Percentiles rank a stretch among this genome's conserved stretches.
Conservation (phyloP, 495 filamentous ascomycete species). For the Penicillium riverlandense region DNA sequence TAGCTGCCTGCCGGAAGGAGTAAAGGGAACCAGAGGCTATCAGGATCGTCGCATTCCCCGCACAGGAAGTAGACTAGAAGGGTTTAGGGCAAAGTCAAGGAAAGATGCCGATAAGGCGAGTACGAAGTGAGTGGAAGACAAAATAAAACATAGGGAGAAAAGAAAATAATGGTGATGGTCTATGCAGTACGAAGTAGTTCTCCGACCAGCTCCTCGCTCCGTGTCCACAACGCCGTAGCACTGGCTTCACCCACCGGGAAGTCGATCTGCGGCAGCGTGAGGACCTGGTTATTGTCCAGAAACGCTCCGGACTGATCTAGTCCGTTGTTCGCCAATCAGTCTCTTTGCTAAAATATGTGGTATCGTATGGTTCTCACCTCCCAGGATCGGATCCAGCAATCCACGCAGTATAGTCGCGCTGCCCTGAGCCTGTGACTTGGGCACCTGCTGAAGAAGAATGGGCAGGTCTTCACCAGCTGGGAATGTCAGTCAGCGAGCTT, state of each 20-base stretch:
- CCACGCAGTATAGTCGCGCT: conserved; percentile 14
- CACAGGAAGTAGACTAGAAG: background rate
- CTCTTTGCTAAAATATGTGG: background rate
- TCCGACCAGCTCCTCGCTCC: conserved; percentile 43
- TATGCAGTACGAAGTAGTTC: conserved; percentile 1
- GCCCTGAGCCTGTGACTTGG: conserved; percentile 13
- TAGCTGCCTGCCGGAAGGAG: too few relatives aligned
- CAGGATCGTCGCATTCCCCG: conserved; percentile 2
- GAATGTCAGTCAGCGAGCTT: background rate
- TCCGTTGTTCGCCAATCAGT: background rate
- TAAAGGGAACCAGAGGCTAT: too few relatives aligned
- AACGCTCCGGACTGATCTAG: conserved; percentile 20
- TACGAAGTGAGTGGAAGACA: background rate
- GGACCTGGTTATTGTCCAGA: conserved; percentile 25
- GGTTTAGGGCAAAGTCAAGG: too few relatives aligned
- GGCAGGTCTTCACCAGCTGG: conserved; percentile 13
- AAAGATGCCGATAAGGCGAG: too few relatives aligned
- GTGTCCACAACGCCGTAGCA: conserved; percentile 37
- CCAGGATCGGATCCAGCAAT: conserved; percentile 16
- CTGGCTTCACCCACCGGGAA: conserved; percentile 26
- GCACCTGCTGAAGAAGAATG: conserved; percentile 14
- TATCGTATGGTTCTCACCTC: conserved; percentile 7
- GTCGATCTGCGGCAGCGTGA: conserved; percentile 11
- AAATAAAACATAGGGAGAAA: background rate
- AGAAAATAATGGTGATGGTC: background rate